Conservation (phyloP, 495 filamentous ascomycete species). For the Pyrenula massariospora region DNA sequence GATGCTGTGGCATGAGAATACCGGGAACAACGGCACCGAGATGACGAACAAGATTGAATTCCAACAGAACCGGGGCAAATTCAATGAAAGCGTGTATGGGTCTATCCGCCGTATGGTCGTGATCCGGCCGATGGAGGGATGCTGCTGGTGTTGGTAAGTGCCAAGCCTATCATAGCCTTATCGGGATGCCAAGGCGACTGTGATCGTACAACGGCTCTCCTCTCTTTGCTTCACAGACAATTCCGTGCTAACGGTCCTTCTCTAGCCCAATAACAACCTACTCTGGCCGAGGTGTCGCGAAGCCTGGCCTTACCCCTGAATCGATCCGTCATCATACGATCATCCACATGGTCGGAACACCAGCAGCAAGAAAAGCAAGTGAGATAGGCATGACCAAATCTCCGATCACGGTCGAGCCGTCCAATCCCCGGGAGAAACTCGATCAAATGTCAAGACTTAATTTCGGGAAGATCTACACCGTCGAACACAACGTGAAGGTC, state of each 20-base stretch:
- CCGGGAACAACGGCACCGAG: constrained; percentile 3
- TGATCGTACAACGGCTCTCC: too few relatives aligned
- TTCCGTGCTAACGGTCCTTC: too few relatives aligned
- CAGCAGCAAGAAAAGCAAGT: constrained; percentile 1
- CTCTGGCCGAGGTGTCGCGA: constrained; percentile 18
- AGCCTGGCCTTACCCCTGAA: constrained; percentile 15
- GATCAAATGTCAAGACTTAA: constrained; percentile 30
- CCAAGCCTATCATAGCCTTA: neutral
- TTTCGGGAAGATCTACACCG: constrained; percentile 34
- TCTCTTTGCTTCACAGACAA: too few relatives aligned
- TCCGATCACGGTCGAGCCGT: constrained; percentile 18
- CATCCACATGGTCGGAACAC: constrained; percentile 16
- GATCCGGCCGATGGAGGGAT: constrained; percentile 10
- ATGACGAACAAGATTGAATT: constrained; percentile 6
- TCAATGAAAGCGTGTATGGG: constrained; percentile 15
- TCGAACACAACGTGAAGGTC: constrained; percentile 35
- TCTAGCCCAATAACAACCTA: constrained; percentile 26
- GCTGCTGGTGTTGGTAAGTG: constrained; percentile 22
- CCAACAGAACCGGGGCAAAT: constrained; percentile 6
- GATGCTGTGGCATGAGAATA: constrained; percentile 21
- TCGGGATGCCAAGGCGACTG: too few relatives aligned
- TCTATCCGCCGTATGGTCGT: constrained; percentile 24
- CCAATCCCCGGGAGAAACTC: constrained; percentile 12
- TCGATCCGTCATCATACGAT: constrained; percentile 20
- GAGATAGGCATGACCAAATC: constrained; percentile 21